Base-by-base conservation (phyloP, 257 asterid species). In the Jacaranda copaia region DNA sequence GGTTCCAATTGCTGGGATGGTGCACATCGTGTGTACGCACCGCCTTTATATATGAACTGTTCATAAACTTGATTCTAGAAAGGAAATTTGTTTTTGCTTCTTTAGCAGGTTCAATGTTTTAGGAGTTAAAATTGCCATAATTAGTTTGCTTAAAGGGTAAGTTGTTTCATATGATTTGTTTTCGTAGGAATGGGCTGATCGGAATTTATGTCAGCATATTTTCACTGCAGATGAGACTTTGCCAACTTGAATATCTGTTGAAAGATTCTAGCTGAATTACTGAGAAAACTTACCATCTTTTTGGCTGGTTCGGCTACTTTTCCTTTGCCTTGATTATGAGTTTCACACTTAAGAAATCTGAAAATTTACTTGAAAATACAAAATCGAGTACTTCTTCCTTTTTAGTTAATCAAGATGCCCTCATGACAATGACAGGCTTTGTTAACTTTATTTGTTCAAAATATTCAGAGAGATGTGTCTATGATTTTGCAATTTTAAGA, bases 141-240 rank as follows among this genome's bases (percentile, higher is more conserved):
- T 46, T 51, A 42, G 5, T 45, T 7, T 55, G 40, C 53, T 8
- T 70, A 13, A 70, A 45, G 2, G 14, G 18, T 14, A 36, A 40
- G 14, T 70, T 49, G 8, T 19, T 53, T 39, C 18, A n/a, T 13
- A 9, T 16, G 63, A 15, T 20, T 10, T 60, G 14, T 38, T 74
- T 43, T 25, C 32, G n/a, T 25, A 63, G 6, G 48, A 75, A 35
- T 1, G 40, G 14, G 3, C 36, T 32, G 5, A 32, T 32, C 3
- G 5, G 55, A 46, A 39, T 58, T 59, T 48, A 45, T 56, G 20
- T 76, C 51, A 71, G 25, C 68, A 20, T 59, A 40, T 38, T 12
- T 52, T 74, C 32, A 45, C 52, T 35, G 60, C 16, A 5, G 72
- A 55, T 68, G 14, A 56, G 74, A 63, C 9, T 71, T 16, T 64